Conservation (phyloP, 495 filamentous ascomycete genomes). For the Tirmania nivea region DNA sequence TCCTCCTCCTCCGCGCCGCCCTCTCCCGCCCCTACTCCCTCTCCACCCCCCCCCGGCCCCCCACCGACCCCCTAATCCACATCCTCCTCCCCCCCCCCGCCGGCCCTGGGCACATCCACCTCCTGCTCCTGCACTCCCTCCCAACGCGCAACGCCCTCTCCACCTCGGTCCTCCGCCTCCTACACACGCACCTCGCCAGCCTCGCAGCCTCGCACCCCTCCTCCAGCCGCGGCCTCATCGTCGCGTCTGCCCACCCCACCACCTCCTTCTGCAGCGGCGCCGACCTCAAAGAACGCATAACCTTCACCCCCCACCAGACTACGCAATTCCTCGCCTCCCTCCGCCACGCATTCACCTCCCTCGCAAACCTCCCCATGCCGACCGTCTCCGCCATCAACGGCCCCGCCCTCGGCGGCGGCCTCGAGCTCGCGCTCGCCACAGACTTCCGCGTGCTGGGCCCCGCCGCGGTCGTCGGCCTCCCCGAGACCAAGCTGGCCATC, state of each 20-base stretch:
- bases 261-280: constrained; percentile 81
- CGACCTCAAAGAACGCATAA: constrained; percentile 69
- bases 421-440: constrained; percentile 74
- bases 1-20: neutral
- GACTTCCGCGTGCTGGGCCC: constrained; percentile 57
- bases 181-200: neutral
- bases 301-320: constrained; percentile 55
- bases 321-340: constrained; percentile 52
- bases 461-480: constrained; percentile 55
- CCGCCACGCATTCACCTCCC: constrained; percentile 42
- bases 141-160: neutral
- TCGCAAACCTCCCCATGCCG: constrained; percentile 57
- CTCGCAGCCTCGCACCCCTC: neutral
- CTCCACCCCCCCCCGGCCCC: neutral
- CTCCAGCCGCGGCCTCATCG: constrained; percentile 43
- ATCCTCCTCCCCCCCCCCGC: constrained; percentile 54
- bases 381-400: constrained; percentile 70
- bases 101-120: constrained; percentile 59
- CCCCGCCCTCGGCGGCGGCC: constrained; percentile 69
- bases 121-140: constrained; percentile 48
- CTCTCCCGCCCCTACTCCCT: constrained; percentile 11
- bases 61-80: constrained; percentile 34
- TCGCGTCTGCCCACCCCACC: constrained; percentile 59
- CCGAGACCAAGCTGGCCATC: constrained; percentile 79
- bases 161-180: neutral